Evolutionary conservation across 371 early-diverging fungal species (phyloP).

Genomic region (Rhizopus microsporus): DNA sequence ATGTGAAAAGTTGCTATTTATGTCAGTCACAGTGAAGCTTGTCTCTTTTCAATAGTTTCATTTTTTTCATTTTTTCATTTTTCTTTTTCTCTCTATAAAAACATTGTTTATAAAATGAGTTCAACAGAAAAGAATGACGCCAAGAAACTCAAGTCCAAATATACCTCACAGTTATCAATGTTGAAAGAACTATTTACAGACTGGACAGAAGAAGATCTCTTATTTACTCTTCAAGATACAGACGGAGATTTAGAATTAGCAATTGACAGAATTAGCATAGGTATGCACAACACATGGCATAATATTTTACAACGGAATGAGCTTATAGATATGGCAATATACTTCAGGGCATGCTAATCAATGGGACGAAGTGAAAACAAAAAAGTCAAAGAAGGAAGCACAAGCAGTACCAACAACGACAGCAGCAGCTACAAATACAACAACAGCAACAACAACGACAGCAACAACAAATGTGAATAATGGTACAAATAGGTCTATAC

Average conservation of each 20-base stretch:
- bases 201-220: slow-evolving; percentile 91
- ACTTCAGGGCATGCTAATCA: slow-evolving; percentile 76
- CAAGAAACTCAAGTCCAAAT: slow-evolving; percentile 66
- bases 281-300: slow-evolving; percentile 47
- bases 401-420: slow-evolving; percentile 38
- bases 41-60: no score
- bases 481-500: slow-evolving; percentile 7
- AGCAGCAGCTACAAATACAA: slow-evolving; percentile 19
- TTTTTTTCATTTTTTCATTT: no score
- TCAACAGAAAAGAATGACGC: slow-evolving; percentile 51
- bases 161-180: slow-evolving; percentile 65
- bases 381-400: slow-evolving; percentile 62
- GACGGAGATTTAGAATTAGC: slow-evolving; percentile 84
- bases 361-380: slow-evolving; percentile 91
- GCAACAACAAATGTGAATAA: slow-evolving; percentile 1
- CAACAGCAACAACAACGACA: slow-evolving; percentile 8
- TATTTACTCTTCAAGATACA: slow-evolving; percentile 83
- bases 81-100: neutral
- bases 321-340: neutral
- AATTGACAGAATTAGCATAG: slow-evolving; percentile 83
- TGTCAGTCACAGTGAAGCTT: no score
- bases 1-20: no score
- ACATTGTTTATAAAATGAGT: slow-evolving; percentile 7
- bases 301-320: slow-evolving; percentile 4
- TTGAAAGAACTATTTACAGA: slow-evolving; percentile 84